Evolutionary conservation across 768 basidiomycete species (phyloP), one percentile per base, ranked within the genome.

Genomic region (Amanita thiersii): DNA sequence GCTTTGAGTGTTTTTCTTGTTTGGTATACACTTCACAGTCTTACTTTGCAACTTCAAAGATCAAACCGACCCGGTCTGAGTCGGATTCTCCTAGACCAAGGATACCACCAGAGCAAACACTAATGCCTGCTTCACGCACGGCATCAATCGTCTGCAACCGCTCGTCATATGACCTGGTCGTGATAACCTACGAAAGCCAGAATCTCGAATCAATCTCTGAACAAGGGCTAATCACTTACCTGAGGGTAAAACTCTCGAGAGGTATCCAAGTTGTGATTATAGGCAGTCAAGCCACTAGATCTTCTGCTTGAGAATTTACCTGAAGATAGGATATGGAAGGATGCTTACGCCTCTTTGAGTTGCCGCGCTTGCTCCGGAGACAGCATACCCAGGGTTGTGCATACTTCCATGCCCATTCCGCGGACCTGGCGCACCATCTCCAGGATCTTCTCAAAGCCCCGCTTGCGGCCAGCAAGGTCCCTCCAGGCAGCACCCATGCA

Each of bases 401-500:
- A 99, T 18, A 99, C 94, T 64, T 99, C 94, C 94, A 99, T 96
- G 29, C 84, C 93, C 88, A 97, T 92, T 14, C 77, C 86, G 49
- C 93, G 80, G 59, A 90, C 80, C 60, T 88, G 76, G 25, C 73
- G 70, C 44, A 98, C 93, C 92, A 98, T 98, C 48, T 79, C 68
- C 48, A 98, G 65, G 53, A 98, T 97, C 52, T 78, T 76, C 58
- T 96, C 88, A 50, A 98, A 98, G 0, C 93, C 92, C 31, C 87
- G 74, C 61, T 94, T 96, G 48, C 89, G 77, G 2, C 94, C 91
- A 7, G 86, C 79, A 43, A 97, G 75, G 57, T 96, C 94, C 49
- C 94, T 72, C 94, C 94, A 99, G 4, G 94, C 94, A 3, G 94
- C 93, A 44, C 94, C 94, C 94, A 97, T 98, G 61, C 94, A 98